phyloP scores from a whole-genome alignment of 208 protist species.

The Trichomonas gallinae region DNA sequence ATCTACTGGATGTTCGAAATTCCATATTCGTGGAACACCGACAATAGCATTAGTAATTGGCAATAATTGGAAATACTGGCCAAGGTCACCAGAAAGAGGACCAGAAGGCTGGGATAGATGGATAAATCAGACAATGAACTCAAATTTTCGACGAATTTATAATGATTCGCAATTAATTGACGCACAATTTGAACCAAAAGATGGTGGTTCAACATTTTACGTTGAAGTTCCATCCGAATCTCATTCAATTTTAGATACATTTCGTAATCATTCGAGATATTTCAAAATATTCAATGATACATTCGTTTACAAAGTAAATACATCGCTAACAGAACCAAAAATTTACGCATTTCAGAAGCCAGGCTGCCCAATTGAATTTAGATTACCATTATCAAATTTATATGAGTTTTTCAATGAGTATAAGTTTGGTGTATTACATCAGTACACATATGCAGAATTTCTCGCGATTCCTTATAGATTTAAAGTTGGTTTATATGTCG shows the following conservation, averaged over 20 bases:
- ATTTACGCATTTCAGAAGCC: neutral
- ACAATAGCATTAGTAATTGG: neutral
- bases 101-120: neutral
- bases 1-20: neutral
- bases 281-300: neutral
- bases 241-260: neutral
- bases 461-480: neutral
- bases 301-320: neutral
- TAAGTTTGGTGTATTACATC: neutral
- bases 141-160: neutral
- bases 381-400: neutral
- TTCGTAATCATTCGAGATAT: neutral
- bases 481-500: neutral
- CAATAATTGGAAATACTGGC: neutral
- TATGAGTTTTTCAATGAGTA: neutral
- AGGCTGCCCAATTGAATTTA: neutral
- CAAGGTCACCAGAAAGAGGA: neutral
- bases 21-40: neutral
- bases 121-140: neutral
- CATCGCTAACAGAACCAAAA: neutral
- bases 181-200: neutral
- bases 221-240: neutral
- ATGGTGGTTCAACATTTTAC: neutral
- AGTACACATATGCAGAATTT: neutral
- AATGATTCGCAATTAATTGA: neutral